These are phyloP conservation scores for Penicillium corylophilum DNA, from an alignment of 2,329 filamentous ascomycete species.

Conservation along the genomic window DNA sequence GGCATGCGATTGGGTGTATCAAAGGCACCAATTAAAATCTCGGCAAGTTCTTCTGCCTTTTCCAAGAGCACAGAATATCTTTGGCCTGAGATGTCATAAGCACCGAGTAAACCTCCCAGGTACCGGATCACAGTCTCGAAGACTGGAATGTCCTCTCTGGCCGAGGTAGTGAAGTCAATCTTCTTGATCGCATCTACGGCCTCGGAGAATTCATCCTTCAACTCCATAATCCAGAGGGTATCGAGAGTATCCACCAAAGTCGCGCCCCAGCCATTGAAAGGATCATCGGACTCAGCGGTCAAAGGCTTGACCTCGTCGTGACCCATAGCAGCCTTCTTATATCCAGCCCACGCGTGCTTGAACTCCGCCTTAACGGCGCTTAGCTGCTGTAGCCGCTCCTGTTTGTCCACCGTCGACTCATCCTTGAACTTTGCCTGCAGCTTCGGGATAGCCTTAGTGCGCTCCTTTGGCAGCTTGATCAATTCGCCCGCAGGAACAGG, in stretches of 20 bases:
- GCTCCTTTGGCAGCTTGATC: constrained; percentile 71
- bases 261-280: constrained; percentile 89
- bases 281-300: constrained; percentile 66
- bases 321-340: constrained; percentile 75
- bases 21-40: constrained; percentile 78
- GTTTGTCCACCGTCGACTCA: constrained; percentile 61
- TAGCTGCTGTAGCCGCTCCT: constrained; percentile 64
- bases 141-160: constrained; percentile 70
- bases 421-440: constrained; percentile 71
- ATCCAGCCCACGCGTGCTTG: constrained; percentile 76
- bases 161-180: constrained; percentile 80
- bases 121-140: constrained; percentile 94
- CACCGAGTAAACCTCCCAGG: constrained; percentile 78
- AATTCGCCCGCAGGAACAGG: constrained; percentile 70
- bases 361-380: constrained; percentile 71
- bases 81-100: constrained; percentile 79
- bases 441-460: constrained; percentile 67
- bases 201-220: constrained; percentile 76
- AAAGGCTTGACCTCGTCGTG: constrained; percentile 84
- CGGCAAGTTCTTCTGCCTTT: constrained; percentile 76
- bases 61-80: constrained; percentile 68
- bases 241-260: constrained; percentile 81
- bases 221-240: constrained; percentile 81
- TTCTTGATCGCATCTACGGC: constrained; percentile 66
- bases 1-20: constrained; percentile 96